Percentiles rank a stretch among this genome's conserved stretches.
Conservation (phyloP, 2,329 filamentous ascomycete genomes). For the Akanthomyces muscarius region DNA sequence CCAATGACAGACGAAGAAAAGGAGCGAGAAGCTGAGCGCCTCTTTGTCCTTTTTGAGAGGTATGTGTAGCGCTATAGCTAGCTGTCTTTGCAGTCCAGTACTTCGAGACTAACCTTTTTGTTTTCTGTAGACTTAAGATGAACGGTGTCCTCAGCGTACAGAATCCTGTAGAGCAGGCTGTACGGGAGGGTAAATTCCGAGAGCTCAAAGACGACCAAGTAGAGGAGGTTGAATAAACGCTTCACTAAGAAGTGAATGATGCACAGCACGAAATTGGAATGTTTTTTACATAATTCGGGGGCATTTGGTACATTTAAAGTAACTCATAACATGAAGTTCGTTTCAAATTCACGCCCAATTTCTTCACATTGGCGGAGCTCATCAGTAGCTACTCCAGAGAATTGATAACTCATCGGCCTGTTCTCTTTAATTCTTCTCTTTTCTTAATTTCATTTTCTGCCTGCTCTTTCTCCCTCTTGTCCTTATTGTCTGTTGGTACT, state of each 20-base stretch:
- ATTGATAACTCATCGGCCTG: too few species aligned
- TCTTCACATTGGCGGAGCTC: too few species aligned
- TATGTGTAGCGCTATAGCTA: conserved; percentile 31
- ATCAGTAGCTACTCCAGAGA: too few species aligned
- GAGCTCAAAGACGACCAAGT: conserved; percentile 57
- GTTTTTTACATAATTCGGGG: neutral
- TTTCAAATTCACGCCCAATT: neutral
- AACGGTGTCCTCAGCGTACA: conserved; percentile 74
- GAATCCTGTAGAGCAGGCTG: conserved; percentile 71
- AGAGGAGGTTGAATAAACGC: conserved; percentile 36
- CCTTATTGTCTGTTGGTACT: too few species aligned
- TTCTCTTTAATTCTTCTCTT: too few species aligned
- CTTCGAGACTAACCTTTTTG: neutral
- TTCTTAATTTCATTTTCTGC: too few species aligned
- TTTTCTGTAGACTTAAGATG: conserved; percentile 52
- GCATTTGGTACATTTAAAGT: neutral
- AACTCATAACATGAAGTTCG: neutral
- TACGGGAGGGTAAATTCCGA: conserved; percentile 66
- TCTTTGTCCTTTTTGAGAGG: conserved; percentile 91
- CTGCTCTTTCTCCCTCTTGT: too few species aligned
- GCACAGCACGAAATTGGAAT: too few species aligned
- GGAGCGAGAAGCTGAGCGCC: conserved; percentile 80
- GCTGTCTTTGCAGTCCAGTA: neutral
- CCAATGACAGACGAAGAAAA: conserved; percentile 91
- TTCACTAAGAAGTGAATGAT: neutral